Evolutionary conservation across 495 filamentous ascomycete genomes (phyloP).

Genomic region (Neurospora sp.): DNA sequence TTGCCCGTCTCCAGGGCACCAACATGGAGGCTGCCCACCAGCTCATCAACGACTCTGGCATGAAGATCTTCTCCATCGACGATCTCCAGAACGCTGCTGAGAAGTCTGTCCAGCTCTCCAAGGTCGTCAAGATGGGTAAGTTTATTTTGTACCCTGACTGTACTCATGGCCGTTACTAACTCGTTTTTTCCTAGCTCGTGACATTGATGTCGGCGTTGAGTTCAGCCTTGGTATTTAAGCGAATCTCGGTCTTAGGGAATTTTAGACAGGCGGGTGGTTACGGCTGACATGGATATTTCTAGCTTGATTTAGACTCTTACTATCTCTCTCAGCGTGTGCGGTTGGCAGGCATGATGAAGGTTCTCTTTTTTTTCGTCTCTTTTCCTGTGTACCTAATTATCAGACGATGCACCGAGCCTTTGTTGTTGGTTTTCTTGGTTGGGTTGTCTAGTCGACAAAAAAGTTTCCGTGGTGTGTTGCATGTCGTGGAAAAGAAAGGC

Average conservation of each 20-base stretch:
- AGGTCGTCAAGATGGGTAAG: constrained; percentile 95
- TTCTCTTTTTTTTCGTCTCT: neutral
- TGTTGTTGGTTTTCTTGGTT: neutral
- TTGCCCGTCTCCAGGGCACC: constrained; percentile 93
- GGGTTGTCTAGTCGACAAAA: neutral
- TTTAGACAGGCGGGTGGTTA: neutral
- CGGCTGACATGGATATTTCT: neutral
- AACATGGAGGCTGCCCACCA: constrained; percentile 95
- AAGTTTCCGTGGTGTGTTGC: neutral
- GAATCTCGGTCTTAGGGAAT: neutral
- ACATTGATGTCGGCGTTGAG: constrained; percentile 96
- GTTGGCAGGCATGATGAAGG: neutral
- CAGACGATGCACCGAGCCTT: neutral
- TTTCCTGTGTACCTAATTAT: neutral
- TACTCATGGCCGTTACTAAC: neutral
- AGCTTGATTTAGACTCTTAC: neutral
- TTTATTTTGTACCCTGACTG: constrained; percentile 5
- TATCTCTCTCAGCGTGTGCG: neutral
- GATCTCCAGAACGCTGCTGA: constrained; percentile 95
- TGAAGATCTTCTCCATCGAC: constrained; percentile 99
- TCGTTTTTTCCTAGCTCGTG: constrained; percentile 53
- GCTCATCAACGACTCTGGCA: constrained; percentile 92
- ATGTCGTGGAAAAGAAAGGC: neutral
- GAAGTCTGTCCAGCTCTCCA: constrained; percentile 97
- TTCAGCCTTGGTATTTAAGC: constrained; percentile 88